Evolutionary conservation across 139 green algal species (phyloP).

Genomic region (Klebsormidium nitens): DNA sequence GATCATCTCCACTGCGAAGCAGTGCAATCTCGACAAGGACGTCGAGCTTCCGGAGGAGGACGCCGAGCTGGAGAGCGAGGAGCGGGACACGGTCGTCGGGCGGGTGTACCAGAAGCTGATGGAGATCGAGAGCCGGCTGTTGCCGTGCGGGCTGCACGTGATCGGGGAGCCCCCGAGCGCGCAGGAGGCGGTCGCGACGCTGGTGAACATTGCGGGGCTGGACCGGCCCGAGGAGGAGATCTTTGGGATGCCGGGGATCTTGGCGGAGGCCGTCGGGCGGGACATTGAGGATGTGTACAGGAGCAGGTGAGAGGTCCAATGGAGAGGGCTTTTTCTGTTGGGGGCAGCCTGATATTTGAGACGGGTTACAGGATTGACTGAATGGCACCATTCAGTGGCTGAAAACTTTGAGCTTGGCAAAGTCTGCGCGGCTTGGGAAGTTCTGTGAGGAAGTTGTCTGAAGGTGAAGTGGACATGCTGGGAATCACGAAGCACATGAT

Average conservation of each 20-base stretch:
- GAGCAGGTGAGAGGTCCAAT: too few species aligned
- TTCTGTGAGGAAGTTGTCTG: too few species aligned
- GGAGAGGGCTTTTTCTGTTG: too few species aligned
- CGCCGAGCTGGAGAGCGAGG: slow-evolving; percentile 63
- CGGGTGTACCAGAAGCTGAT: slow-evolving; percentile 76
- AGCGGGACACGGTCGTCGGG: slow-evolving; percentile 54
- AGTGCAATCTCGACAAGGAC: slow-evolving; percentile 98
- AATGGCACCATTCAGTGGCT: too few species aligned
- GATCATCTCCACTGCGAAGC: slow-evolving; percentile 91
- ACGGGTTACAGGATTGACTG: too few species aligned
- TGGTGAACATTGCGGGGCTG: slow-evolving; percentile 97
- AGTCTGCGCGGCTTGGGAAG: too few species aligned
- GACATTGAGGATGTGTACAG: slow-evolving; percentile 94
- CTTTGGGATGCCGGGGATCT: slow-evolving; percentile 79
- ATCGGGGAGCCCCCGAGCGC: slow-evolving; percentile 85
- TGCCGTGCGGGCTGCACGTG: slow-evolving; percentile 96
- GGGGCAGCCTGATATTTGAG: too few species aligned
- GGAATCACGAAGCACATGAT: too few species aligned
- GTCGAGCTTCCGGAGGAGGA: slow-evolving; percentile 74
- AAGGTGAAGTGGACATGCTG: too few species aligned
- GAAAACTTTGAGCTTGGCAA: too few species aligned
- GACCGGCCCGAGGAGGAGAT: slow-evolving; percentile 81
- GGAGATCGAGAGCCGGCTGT: slow-evolving; percentile 97
- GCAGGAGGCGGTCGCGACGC: slow-evolving; percentile 90
- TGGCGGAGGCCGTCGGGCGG: slow-evolving; percentile 74